Evolutionary conservation across 176 grass and related monocot genomes (phyloP).

Genomic region (Aegilops tauschii): DNA sequence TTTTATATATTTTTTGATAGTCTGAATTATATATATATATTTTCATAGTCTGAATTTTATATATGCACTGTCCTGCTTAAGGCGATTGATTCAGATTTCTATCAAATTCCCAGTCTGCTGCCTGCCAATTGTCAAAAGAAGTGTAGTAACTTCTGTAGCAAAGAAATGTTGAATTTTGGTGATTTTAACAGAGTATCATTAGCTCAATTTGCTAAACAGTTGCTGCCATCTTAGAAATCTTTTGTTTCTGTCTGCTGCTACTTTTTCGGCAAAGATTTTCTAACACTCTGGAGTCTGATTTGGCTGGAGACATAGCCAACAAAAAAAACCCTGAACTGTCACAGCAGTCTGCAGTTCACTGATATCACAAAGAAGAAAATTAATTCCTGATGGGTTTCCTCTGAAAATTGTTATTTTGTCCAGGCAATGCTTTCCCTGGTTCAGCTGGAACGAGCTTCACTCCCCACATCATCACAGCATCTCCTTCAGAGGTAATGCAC

Average conservation of each 20-base stretch:
- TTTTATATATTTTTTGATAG: background rate
- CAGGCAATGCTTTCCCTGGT: conserved; percentile 73
- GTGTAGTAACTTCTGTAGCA: no score
- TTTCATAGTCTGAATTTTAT: no score
- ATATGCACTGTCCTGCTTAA: background rate
- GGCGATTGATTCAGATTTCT: background rate
- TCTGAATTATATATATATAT: background rate
- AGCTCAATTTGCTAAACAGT: no score
- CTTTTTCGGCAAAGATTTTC: background rate
- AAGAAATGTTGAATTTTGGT: no score
- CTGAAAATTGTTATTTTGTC: background rate
- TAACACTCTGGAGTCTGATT: background rate
- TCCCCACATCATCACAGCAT: conserved; percentile 71
- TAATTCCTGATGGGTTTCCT: background rate
- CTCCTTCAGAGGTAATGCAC: conserved; percentile 50
- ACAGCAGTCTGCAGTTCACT: background rate
- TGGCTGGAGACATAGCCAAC: no score
- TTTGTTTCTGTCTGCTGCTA: background rate
- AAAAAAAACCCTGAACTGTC: background rate
- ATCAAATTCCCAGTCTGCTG: background rate
- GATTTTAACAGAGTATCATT: no score
- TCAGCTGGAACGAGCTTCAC: conserved; percentile 87
- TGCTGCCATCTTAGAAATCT: background rate
- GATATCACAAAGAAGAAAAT: background rate
- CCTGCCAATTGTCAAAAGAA: background rate